Conservation (phyloP, 2,329 filamentous ascomycete species). For the Sclerotinia minor region DNA sequence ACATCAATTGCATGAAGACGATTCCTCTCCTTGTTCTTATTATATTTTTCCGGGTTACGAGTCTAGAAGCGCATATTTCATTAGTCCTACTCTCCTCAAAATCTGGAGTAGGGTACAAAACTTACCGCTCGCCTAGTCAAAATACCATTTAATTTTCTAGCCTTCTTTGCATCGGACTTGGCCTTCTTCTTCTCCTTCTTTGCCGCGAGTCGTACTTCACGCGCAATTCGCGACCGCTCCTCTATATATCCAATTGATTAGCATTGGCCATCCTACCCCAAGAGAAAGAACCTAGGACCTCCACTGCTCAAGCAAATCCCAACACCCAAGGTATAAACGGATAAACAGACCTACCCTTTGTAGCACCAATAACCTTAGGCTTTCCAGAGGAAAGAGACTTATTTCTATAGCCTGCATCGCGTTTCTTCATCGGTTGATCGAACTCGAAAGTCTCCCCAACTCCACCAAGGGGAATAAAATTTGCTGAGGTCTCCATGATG, state of each 20-base stretch:
- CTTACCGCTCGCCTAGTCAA: conserved; percentile 33
- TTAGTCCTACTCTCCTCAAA: neutral
- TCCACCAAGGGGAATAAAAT: conserved; percentile 27
- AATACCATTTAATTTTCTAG: conserved; percentile 35
- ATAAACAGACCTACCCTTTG: conserved; percentile 24
- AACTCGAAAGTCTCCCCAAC: conserved; percentile 12
- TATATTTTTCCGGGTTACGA: conserved; percentile 42
- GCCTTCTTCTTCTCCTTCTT: conserved; percentile 38
- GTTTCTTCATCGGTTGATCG: conserved; percentile 17
- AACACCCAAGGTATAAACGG: neutral
- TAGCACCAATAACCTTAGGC: conserved; percentile 23
- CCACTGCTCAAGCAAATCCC: neutral
- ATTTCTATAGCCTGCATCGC: conserved; percentile 14
- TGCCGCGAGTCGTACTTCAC: conserved; percentile 30
- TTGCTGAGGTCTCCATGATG: conserved; percentile 27
- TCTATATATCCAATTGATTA: conserved; percentile 25
- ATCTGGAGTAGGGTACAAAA: neutral
- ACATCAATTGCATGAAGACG: conserved; percentile 38
- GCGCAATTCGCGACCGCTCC: conserved; percentile 34
- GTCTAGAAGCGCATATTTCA: conserved; percentile 31
- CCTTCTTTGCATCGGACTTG: conserved; percentile 37
- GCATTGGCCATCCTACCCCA: neutral
- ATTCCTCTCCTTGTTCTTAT: conserved; percentile 43
- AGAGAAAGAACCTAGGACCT: neutral
- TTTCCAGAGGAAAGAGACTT: conserved; percentile 5